Base-by-base conservation (phyloP, 2,329 filamentous ascomycete genomes). In the Simplicillium aogashimaense region DNA sequence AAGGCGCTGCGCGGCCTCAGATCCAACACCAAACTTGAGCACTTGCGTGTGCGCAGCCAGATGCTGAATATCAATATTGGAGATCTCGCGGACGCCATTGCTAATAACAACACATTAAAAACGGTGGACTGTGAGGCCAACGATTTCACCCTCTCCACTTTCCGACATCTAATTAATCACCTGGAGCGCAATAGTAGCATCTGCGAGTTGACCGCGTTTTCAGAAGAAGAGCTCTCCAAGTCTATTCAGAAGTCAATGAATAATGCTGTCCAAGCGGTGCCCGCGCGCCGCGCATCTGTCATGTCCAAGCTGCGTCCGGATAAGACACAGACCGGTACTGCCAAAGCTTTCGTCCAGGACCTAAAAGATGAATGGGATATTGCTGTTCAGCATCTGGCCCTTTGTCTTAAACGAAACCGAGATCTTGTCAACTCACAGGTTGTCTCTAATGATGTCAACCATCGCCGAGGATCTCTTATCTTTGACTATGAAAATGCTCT, bases 51-150 rank as follows among this genome's bases (percentile, higher is more conserved):
- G 36, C 68, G 72, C 45, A 76, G 72, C 50, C 74, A 78, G 51
- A 68, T 71, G 56, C 61, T 74, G 7, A 68, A 71, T 45, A 60
- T 68, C 46, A 74, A 75, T 41, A 67, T 72, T 15, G 74, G 70
- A 18, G 67, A 70, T 37, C 51, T 76, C 33, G 72, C 70, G 32
- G 64, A 63, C 32, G 68, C 69, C 2, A 62, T 78, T 13, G 61
- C 65, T 5, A 53, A 56, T 25, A 76, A 76, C 50, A 59, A 56
- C 43, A 65, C 64, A 0, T 60, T 78, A 3, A 61, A 63, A 20
- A 72, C 71, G 40, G 54, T 78, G 13, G 74, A 78, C 50, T 73
- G 70, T 47, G 67, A 70, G 32, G 65, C 68, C 46, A 77, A 76
- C 44, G 67, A 67, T 39, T 70, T 76, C 47, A 74, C 71, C 45